Evolutionary conservation across 495 filamentous ascomycete genomes (phyloP), one percentile per base, ranked within the genome.

Genomic region (Clohesyomyces aquaticus): DNA sequence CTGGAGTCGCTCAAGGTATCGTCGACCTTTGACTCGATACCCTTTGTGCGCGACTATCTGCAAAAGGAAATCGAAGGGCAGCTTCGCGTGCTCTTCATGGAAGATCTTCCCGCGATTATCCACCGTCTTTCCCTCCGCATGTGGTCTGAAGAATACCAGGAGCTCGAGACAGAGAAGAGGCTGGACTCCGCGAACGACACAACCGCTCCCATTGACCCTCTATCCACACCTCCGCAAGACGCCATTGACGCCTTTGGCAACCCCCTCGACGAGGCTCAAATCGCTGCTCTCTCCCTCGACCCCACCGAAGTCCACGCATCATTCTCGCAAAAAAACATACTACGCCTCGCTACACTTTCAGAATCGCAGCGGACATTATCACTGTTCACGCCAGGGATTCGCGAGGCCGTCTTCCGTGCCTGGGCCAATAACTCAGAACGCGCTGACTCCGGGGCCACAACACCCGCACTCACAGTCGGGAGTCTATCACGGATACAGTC

Each of bases 1-100:
- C 85, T 98, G 55, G 94, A 98, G 70, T 96, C 92, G 14, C 86
- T 98, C 65, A 98, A 97, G 79, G 94, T 98, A 63, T 97, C 94
- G 1, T 96, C 91, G 59, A 98, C 94, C 25, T 98, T 98, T 74
- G 94, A 98, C 77, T 96, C 94, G 11, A 98, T 98, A 69, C 93
- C 93, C 10, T 98, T 98, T 68, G 93, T 98, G 56, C 87, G 93
- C 58, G 93, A 98, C 72, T 98, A 97, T 75, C 80, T 98, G 48
- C 94, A 98, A 71, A 91, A 89, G 71, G 95, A 93, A 59, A 98
- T 98, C 70, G 94, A 98, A 76, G 87, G 82, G n/a, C 94, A 98
- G 73, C 78, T 98, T 32, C 84, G 94, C 42, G 88, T 90, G 49
- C 72, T 98, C 69, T 91, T 98, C 73, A 97, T 98, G 91, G 94